Base-by-base conservation (phyloP, 306 rosid species). In the Crotalaria pallida region DNA sequence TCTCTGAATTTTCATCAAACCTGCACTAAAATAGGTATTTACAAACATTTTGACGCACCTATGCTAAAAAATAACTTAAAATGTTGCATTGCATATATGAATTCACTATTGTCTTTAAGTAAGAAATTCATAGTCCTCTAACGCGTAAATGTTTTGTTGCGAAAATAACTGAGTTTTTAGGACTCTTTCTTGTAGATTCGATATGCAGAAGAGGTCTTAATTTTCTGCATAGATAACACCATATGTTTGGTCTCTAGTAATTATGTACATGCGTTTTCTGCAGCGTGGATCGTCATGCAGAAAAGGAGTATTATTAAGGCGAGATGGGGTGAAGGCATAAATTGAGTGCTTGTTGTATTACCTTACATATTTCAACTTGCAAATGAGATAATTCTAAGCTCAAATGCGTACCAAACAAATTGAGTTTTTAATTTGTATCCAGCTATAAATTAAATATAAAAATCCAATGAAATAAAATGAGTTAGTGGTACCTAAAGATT, bases 271-370 rank as follows among this genome's bases (percentile, higher is more conserved):
- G 34, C 23, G 65, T 67, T 65, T 1, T 56, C 3, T 65, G 74
- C 78, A 78, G 74, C 22, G 44, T 48, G 70, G 64, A 48, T 36
- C 69, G 11, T 71, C 64, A 65, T 71, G 78, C 49, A 44, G 55
- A 16, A 17, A 24, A 23, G 19, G 62, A n/a, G 65, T 43, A 41
- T 41, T 41, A 11, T 41, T 41, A 41, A 12, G 0, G 47, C 3
- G n/a, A 41, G 12, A 40, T 11, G 47, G 47, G 47, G 15, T 10
- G 16, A 41, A 41, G 3, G 6, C n/a, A n/a, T n/a, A n/a, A n/a
- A n/a, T n/a, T n/a, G n/a, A n/a, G n/a, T n/a, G n/a, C n/a, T n/a
- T n/a, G n/a, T n/a, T n/a, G n/a, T n/a, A n/a, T n/a, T n/a, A n/a
- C 10, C 26, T 3, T 7, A 58, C 23, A 8, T 18, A 41, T 45